Evolutionary conservation across 257 asterid genomes (phyloP).

Genomic region (Salvia rosmarinus): DNA sequence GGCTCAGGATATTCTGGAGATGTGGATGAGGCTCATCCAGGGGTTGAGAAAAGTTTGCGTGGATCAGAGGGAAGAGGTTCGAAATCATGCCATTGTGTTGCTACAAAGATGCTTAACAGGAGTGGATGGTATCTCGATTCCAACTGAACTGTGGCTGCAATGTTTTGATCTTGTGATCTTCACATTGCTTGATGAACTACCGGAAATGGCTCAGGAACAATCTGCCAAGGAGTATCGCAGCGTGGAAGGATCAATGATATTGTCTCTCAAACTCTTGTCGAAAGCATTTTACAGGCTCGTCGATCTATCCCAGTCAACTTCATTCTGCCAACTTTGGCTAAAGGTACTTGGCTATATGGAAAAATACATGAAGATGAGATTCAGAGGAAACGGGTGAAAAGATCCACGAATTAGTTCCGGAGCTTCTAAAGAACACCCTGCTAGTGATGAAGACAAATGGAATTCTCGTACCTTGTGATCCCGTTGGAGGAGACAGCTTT

Average conservation of each 20-base stretch:
- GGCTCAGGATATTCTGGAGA: constrained; percentile 82
- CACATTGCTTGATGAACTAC: constrained; percentile 71
- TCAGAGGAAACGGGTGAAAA: constrained; percentile 78
- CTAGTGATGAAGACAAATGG: constrained; percentile 74
- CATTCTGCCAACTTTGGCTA: constrained; percentile 74
- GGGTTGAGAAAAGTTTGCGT: constrained; percentile 76
- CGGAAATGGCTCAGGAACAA: constrained; percentile 60
- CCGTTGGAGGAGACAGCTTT: constrained; percentile 65
- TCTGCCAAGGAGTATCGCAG: constrained; percentile 74
- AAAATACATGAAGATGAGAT: constrained; percentile 60
- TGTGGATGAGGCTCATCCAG: constrained; percentile 94
- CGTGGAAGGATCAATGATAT: constrained; percentile 69
- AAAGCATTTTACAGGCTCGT: constrained; percentile 68
- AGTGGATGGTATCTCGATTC: constrained; percentile 64
- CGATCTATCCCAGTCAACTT: constrained; percentile 53
- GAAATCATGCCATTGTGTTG: constrained; percentile 70
- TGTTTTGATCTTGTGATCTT: constrained; percentile 76
- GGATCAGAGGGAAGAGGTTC: constrained; percentile 84
- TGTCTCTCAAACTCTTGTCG: constrained; percentile 70
- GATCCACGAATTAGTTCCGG: constrained; percentile 83
- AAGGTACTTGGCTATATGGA: constrained; percentile 65
- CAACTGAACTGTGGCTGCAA: constrained; percentile 67
- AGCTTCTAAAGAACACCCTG: constrained; percentile 82
- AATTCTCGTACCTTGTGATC: constrained; percentile 64
- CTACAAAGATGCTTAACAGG: constrained; percentile 77